phyloP scores from a whole-genome alignment of 2,329 filamentous ascomycete genomes.

The Fusarium ramigenum region DNA sequence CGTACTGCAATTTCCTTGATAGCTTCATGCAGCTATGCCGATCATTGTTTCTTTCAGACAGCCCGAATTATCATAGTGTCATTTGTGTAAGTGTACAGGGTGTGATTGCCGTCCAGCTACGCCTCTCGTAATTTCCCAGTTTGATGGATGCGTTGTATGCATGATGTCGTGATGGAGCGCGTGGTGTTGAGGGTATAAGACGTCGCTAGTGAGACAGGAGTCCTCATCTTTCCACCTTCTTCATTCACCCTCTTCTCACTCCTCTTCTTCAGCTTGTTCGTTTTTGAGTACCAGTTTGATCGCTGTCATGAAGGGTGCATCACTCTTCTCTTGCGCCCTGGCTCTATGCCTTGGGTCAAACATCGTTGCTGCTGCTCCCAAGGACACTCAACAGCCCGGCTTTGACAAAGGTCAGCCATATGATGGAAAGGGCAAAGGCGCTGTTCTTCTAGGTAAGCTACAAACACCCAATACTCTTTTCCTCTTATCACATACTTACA shows the following conservation, averaged over 20 bases:
- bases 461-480: accelerated
- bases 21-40: slow-evolving; percentile 5
- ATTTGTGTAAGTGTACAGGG: background rate
- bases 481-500: background rate
- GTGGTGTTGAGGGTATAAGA: slow-evolving; percentile 8
- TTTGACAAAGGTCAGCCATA: slow-evolving; percentile 62
- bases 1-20: background rate
- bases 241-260: background rate
- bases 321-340: slow-evolving; percentile 21
- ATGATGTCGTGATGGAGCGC: background rate
- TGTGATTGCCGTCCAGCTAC: background rate
- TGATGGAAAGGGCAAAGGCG: slow-evolving; percentile 66
- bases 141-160: background rate
- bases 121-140: background rate
- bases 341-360: slow-evolving; percentile 15
- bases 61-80: background rate
- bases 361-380: slow-evolving; percentile 20
- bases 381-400: slow-evolving; percentile 22
- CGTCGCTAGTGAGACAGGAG: background rate
- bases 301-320: slow-evolving; percentile 14
- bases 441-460: slow-evolving; percentile 61
- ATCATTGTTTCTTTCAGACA: slow-evolving; percentile 25
- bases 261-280: accelerated
- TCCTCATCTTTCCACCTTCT: no score
- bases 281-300: accelerated